Conservation (phyloP, 371 early-diverging fungal species). For the Rhizopus arrhizus region DNA sequence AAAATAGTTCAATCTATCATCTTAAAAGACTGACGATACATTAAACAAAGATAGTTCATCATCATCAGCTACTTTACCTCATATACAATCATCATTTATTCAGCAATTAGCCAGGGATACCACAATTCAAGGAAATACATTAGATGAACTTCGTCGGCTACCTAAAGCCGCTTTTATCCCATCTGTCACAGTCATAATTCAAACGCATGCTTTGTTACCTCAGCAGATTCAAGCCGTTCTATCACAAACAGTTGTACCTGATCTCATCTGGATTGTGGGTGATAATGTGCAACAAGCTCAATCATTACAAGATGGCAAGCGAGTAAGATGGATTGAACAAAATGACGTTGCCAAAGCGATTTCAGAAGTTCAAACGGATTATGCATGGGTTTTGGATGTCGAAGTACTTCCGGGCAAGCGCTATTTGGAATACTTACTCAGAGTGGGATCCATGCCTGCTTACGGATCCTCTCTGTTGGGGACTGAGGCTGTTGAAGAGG, state of each 20-base stretch:
- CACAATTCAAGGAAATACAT: slow-evolving; percentile 23
- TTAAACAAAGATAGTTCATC: too few species aligned
- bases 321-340: slow-evolving; percentile 1
- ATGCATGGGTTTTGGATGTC: slow-evolving; percentile 51
- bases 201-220: slow-evolving; percentile 38
- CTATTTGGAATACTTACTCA: slow-evolving; percentile 51
- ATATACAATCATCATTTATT: too few species aligned
- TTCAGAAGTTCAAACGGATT: slow-evolving; percentile 48
- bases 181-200: slow-evolving; percentile 49
- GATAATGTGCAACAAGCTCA: slow-evolving; percentile 7
- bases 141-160: slow-evolving; percentile 29
- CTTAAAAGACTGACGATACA: too few species aligned
- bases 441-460: slow-evolving; percentile 44
- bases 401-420: slow-evolving; percentile 50
- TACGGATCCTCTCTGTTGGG: slow-evolving; percentile 52
- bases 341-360: slow-evolving; percentile 29
- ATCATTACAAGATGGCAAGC: slow-evolving; percentile 3
- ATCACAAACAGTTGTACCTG: slow-evolving; percentile 52
- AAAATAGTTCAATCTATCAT: too few species aligned
- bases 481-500: slow-evolving; percentile 35
- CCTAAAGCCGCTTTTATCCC: slow-evolving; percentile 3
- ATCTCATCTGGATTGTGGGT: slow-evolving; percentile 55
- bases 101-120: too few species aligned
- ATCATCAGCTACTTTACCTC: background rate
- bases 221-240: slow-evolving; percentile 53